Conservation (phyloP, 148 eudicot genomes). For the Vaccinium darrowii region DNA sequence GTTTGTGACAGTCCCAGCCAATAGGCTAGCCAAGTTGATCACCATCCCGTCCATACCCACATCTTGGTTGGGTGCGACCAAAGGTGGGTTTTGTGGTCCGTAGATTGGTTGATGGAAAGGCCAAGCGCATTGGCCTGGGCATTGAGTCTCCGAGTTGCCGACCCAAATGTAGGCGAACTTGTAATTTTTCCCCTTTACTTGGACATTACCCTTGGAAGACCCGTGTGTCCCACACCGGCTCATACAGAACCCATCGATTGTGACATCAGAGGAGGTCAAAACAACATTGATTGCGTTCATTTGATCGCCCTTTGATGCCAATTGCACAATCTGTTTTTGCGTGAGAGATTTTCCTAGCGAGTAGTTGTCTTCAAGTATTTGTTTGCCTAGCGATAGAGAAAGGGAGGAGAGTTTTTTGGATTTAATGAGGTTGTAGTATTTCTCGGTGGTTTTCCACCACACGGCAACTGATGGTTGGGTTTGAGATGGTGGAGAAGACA, state of each 20-base stretch:
- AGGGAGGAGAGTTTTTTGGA: no score
- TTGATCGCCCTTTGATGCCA: constrained; percentile 14
- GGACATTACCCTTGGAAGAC: background rate
- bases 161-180: constrained; percentile 5
- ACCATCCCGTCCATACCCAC: no score
- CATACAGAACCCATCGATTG: constrained; percentile 17
- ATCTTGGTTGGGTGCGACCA: no score
- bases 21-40: constrained; percentile 21
- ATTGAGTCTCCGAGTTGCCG: constrained; percentile 17
- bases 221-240: constrained; percentile 18
- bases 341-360: background rate
- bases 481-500: no score
- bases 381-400: no score
- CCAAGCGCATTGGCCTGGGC: constrained; percentile 5
- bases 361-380: no score
- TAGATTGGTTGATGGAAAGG: no score
- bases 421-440: no score
- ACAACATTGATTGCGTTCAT: background rate
- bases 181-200: constrained; percentile 1
- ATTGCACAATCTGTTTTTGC: background rate
- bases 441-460: no score
- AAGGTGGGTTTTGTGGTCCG: no score
- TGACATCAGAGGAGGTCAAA: constrained; percentile 6
- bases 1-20: constrained; percentile 12
- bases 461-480: no score